Conservation (phyloP, 306 rosid genomes). For the Pachyrhizus erosus region DNA sequence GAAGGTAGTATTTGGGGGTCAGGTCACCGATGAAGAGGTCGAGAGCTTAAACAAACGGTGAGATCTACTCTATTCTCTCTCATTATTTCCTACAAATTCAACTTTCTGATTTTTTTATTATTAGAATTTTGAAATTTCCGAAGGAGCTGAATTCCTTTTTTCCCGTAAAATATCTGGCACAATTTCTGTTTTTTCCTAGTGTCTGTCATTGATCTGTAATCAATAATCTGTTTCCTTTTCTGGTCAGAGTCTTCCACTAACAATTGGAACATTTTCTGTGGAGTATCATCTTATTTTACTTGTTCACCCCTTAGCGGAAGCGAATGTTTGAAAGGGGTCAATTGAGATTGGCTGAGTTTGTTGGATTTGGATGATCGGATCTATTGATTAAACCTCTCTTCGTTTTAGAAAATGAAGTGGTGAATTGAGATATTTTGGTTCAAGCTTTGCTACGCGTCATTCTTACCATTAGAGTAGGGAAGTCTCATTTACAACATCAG, state of each 20-base stretch:
- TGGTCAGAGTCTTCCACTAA: background rate
- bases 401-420: background rate
- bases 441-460: background rate
- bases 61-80: slow-evolving; percentile 61
- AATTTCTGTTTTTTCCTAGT: background rate
- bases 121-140: background rate
- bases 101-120: background rate
- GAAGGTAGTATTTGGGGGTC: slow-evolving; percentile 97
- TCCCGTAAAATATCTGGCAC: background rate
- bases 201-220: slow-evolving; percentile 43
- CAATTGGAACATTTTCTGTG: background rate
- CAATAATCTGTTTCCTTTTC: slow-evolving; percentile 18
- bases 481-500: background rate
- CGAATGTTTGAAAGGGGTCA: background rate
- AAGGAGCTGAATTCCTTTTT: background rate
- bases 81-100: background rate
- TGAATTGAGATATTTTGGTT: background rate
- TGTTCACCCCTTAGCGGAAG: background rate
- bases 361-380: slow-evolving; percentile 39
- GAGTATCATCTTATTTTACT: slow-evolving; percentile 13
- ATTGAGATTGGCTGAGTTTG: slow-evolving; percentile 5
- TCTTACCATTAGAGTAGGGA: background rate
- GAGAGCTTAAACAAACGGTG: slow-evolving; percentile 94
- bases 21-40: slow-evolving; percentile 94
- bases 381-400: slow-evolving; percentile 14